Percentiles rank a stretch among this genome's conserved stretches.
These are phyloP conservation scores for Penicillium simplicissimum DNA, from an alignment of 495 filamentous ascomycete genomes.

Conservation along the genomic window DNA sequence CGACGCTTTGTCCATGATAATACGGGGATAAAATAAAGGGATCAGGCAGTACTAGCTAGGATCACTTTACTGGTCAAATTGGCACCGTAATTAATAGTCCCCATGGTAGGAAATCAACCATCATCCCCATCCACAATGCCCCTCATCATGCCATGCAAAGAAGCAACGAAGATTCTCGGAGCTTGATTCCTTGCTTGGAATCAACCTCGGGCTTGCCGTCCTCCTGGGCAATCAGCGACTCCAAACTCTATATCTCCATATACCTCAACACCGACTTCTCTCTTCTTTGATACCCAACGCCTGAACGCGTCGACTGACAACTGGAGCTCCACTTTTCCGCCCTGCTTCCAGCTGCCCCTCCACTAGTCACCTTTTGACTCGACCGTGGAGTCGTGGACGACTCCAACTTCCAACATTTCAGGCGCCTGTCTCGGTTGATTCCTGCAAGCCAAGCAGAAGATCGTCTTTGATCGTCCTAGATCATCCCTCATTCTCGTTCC, in stretches of 20 bases:
- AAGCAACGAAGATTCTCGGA: slow-evolving; percentile 1
- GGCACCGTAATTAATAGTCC: neutral
- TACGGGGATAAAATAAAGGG: neutral
- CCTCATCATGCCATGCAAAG: neutral
- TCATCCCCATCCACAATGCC: neutral
- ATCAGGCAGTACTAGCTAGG: neutral
- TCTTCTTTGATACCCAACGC: neutral
- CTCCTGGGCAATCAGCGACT: neutral
- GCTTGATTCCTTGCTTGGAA: slow-evolving; percentile 3
- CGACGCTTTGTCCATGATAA: neutral
- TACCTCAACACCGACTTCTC: neutral
- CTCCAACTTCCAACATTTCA: slow-evolving; percentile 11
- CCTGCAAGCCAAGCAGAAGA: neutral
- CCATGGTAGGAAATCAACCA: neutral
- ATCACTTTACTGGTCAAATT: neutral
- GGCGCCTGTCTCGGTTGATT: slow-evolving; percentile 26
- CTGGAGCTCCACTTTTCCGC: neutral
- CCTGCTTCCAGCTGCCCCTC: neutral
- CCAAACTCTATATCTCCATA: slow-evolving; percentile 3
- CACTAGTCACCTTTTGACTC: neutral
- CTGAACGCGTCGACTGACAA: neutral
- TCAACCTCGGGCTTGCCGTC: neutral
- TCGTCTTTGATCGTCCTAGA: neutral
- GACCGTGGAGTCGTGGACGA: neutral
- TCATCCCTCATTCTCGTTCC: neutral